These are phyloP conservation scores for Erodium maritimum DNA, from an alignment of 345 rosid genomes.

Conservation along the genomic window DNA sequence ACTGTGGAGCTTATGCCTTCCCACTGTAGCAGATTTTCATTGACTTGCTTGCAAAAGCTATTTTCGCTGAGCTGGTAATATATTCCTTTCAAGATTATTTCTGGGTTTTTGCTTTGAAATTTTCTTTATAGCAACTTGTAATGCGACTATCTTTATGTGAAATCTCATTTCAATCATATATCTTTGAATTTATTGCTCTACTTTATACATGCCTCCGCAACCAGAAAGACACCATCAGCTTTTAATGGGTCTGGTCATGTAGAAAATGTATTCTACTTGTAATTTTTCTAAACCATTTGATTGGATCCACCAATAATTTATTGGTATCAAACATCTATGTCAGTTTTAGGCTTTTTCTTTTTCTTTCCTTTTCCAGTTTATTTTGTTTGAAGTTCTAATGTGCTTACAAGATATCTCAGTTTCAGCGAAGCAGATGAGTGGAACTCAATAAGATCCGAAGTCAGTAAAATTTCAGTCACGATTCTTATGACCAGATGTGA, in stretches of 20 bases:
- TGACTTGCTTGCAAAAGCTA: conserved; percentile 70
- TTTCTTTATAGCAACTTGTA: neutral
- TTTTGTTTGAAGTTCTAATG: conserved; percentile 10
- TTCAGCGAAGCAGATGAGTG: conserved; percentile 36
- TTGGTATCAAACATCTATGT: neutral
- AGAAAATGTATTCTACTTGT: neutral
- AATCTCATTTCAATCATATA: neutral
- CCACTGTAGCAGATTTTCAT: conserved; percentile 85
- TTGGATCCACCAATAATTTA: neutral
- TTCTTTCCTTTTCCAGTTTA: neutral
- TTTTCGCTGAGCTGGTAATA: conserved; percentile 76
- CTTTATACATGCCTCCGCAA: neutral
- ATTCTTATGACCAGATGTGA: conserved; percentile 64
- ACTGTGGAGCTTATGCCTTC: conserved; percentile 95
- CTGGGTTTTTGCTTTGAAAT: neutral
- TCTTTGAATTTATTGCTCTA: neutral
- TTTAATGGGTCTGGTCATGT: neutral
- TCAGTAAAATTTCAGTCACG: conserved; percentile 57
- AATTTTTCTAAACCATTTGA: neutral
- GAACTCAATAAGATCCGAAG: conserved; percentile 56
- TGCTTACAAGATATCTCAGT: conserved; percentile 22
- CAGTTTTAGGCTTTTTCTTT: neutral
- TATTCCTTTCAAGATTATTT: neutral
- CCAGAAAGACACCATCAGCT: neutral
- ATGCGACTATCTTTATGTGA: neutral